These are phyloP conservation scores for Pezicula neosporulosa DNA, from an alignment of 2,329 filamentous ascomycete genomes.

Conservation along the genomic window DNA sequence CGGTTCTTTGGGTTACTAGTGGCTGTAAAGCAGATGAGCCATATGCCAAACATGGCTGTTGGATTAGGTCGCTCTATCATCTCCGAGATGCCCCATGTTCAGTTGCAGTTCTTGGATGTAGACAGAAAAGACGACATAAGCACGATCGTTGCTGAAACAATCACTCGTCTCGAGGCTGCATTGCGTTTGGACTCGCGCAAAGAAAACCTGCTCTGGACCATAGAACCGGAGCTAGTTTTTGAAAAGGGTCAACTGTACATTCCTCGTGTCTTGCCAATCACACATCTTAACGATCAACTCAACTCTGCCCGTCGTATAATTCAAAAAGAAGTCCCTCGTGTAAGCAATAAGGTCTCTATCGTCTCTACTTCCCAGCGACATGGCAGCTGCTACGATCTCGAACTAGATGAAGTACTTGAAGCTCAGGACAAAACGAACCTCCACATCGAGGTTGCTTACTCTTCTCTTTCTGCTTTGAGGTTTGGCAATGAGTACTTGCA, in stretches of 20 bases:
- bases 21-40: conserved; percentile 8
- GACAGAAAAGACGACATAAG: conserved; percentile 1
- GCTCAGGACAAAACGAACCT: not conserved
- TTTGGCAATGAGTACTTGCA: not conserved
- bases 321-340: conserved; percentile 1
- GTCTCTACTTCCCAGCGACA: not conserved
- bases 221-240: conserved; percentile 14
- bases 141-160: conserved; percentile 7
- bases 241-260: conserved; percentile 7
- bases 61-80: conserved; percentile 13
- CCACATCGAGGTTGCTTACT: not conserved
- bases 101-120: conserved; percentile 15
- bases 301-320: conserved; percentile 12
- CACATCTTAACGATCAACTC: conserved; percentile 7
- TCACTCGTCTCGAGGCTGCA: conserved; percentile 3
- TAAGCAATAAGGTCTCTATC: not conserved
- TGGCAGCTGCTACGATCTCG: not conserved
- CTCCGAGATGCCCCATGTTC: conserved; percentile 15
- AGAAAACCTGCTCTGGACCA: conserved; percentile 8
- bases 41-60: conserved; percentile 12
- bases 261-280: conserved; percentile 10
- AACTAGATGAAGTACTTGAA: not conserved
- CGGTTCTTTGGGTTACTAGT: conserved; percentile 14
- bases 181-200: not conserved
- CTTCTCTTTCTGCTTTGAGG: not conserved